These are phyloP conservation scores for Calonectria henricotiae DNA, from an alignment of 2,329 filamentous ascomycete genomes.

Conservation along the genomic window DNA sequence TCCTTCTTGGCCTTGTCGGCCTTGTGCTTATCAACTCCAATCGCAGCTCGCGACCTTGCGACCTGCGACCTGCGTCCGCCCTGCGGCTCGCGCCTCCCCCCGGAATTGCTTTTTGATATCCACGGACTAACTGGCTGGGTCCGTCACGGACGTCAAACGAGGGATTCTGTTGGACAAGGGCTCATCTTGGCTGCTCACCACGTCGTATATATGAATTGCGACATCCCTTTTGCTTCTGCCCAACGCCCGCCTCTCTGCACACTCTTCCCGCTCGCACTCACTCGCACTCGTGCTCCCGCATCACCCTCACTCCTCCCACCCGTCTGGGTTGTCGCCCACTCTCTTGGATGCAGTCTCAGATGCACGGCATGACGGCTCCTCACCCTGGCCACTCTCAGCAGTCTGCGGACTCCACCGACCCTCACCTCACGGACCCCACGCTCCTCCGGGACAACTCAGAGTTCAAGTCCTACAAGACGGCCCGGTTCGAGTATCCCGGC, in stretches of 20 bases:
- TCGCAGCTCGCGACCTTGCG: slow-evolving; percentile 20
- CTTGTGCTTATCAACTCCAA: slow-evolving; percentile 14
- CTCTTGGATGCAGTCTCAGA: slow-evolving; percentile 31
- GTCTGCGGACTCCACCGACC: slow-evolving; percentile 54
- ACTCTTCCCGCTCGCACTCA: not conserved
- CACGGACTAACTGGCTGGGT: slow-evolving; percentile 37
- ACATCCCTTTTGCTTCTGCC: slow-evolving; percentile 21
- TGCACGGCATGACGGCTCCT: slow-evolving; percentile 49
- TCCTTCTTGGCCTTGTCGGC: slow-evolving; percentile 2
- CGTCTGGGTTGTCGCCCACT: slow-evolving; percentile 22
- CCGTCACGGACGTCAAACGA: slow-evolving; percentile 36
- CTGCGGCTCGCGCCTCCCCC: slow-evolving; percentile 31
- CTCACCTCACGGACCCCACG: slow-evolving; percentile 79
- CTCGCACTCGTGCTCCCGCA: not conserved
- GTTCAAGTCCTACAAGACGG: slow-evolving; percentile 81
- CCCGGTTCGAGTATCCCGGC: slow-evolving; percentile 78
- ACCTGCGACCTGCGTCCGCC: slow-evolving; percentile 7
- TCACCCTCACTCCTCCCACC: not conserved
- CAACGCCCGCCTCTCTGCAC: slow-evolving; percentile 2
- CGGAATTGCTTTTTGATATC: slow-evolving; percentile 42
- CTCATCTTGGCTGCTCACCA: slow-evolving; percentile 31
- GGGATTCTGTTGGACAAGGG: slow-evolving; percentile 33
- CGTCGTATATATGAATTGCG: slow-evolving; percentile 35
- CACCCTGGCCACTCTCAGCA: slow-evolving; percentile 42
- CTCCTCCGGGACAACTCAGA: slow-evolving; percentile 84